Evolutionary conservation across 2,329 filamentous ascomycete genomes (phyloP).

Genomic region (Apiospora marii): DNA sequence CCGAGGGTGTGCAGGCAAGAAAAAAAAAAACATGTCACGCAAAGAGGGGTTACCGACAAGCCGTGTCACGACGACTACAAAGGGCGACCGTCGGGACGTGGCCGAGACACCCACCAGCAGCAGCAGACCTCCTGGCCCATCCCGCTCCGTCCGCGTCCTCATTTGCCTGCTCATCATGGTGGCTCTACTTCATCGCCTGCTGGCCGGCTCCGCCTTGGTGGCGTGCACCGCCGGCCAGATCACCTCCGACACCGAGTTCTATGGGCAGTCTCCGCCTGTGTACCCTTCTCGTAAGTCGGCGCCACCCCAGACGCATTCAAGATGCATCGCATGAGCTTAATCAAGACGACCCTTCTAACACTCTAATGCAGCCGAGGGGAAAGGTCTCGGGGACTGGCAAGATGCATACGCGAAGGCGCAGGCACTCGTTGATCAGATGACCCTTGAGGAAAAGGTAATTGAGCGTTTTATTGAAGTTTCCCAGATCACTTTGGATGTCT

Average conservation of each 20-base stretch:
- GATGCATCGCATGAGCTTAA: background rate
- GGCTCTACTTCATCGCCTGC: background rate
- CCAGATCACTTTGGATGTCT: background rate
- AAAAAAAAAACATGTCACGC: background rate
- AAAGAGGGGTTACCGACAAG: background rate
- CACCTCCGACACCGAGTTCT: slow-evolving; percentile 55
- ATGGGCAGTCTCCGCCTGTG: slow-evolving; percentile 58
- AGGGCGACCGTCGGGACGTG: background rate
- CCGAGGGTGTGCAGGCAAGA: background rate
- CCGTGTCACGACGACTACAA: slow-evolving; percentile 17
- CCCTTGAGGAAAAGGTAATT: slow-evolving; percentile 46
- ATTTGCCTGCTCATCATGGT: slow-evolving; percentile 19
- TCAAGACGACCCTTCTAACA: slow-evolving; percentile 24
- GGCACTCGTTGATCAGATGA: slow-evolving; percentile 48
- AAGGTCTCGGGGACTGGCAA: slow-evolving; percentile 45
- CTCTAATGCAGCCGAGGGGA: slow-evolving; percentile 37
- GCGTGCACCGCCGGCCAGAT: slow-evolving; percentile 25
- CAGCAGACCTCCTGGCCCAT: background rate
- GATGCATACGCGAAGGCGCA: slow-evolving; percentile 45
- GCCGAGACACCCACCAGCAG: background rate
- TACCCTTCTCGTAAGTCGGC: slow-evolving; percentile 58
- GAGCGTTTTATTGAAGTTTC: background rate
- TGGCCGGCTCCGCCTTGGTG: slow-evolving; percentile 1
- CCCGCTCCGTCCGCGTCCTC: background rate
- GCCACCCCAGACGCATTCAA: background rate